These are phyloP conservation scores for Elsinoe ampelina DNA, from an alignment of 2,329 filamentous ascomycete genomes.

Conservation along the genomic window DNA sequence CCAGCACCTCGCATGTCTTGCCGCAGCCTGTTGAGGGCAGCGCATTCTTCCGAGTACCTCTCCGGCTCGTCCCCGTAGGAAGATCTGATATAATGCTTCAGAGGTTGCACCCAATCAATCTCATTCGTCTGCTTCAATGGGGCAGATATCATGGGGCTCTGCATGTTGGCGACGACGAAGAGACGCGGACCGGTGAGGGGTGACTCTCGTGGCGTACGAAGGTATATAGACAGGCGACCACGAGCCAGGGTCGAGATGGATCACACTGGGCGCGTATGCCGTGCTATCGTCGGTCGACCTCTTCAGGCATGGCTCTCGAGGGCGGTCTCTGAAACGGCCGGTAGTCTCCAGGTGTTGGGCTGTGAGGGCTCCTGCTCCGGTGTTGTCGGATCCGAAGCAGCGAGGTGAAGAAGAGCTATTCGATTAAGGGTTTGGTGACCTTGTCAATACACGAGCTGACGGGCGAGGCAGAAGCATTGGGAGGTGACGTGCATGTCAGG, in stretches of 20 bases:
- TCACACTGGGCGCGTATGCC: constrained; percentile 9
- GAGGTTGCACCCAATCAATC: constrained; percentile 90
- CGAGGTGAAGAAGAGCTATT: not conserved
- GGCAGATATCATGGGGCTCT: constrained; percentile 90
- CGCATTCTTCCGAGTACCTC: constrained; percentile 89
- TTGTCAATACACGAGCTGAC: not conserved
- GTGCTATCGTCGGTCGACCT: constrained; percentile 10
- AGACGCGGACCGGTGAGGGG: constrained; percentile 6
- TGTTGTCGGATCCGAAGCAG: not conserved
- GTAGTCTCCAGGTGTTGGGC: not conserved
- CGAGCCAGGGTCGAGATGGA: not conserved
- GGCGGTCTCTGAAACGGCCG: constrained; percentile 12
- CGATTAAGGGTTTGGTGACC: not conserved
- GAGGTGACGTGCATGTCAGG: not conserved
- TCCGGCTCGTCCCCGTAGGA: constrained; percentile 96
- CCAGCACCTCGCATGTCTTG: constrained; percentile 98
- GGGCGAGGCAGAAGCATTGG: constrained; percentile 7
- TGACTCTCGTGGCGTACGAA: not conserved
- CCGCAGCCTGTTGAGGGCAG: constrained; percentile 81
- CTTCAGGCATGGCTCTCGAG: not conserved
- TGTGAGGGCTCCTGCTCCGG: not conserved
- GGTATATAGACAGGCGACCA: not conserved
- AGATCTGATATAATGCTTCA: constrained; percentile 87
- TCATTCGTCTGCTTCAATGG: constrained; percentile 91
- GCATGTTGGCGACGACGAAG: constrained; percentile 49